Evolutionary conservation across 768 basidiomycete species (phyloP), one percentile per base, ranked within the genome.

Genomic region (Aureoboletus auriporus): DNA sequence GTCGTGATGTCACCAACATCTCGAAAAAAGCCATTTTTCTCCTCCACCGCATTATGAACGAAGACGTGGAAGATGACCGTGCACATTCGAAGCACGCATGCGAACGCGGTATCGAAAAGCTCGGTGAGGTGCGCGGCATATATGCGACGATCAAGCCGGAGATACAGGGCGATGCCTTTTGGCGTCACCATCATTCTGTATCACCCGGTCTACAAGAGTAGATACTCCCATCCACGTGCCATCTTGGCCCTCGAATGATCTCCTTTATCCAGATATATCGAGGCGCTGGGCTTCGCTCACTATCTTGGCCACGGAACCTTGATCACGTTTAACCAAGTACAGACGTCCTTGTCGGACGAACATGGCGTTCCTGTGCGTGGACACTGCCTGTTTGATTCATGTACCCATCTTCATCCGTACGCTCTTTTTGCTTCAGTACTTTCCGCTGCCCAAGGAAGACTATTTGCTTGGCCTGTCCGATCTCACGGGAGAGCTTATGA

Each of bases 401-500:
- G n/a, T 29, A 29, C 35, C 35, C 44, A 12, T 45, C 12, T 50
- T 54, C 41, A 49, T 46, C 44, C 16, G 48, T 29, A 30, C 1
- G 5, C 12, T n/a, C 47, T 48, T 31, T 30, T 10, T 39, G 38
- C 29, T 34, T 39, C 64, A 95, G 93, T 87, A 79, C 54, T 86
- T 93, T 57, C 79, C 83, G 4, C 63, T 94, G 29, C 76, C 90
- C 8, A 63, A 81, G 30, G 82, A 86, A 35, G 94, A 98, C 62
- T 98, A 96, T 62, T 72, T 97, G 12, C 79, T 97, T 3, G 96
- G 96, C 6, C 69, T 98, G 27, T 89, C 91, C 7, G 96, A 99
- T 68, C 76, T 99, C 17, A 96, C 93, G 0, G 96, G 96, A 38
- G 96, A 99, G 69, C 79, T 98, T 23, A 97, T 98, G 96, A 80